A percentile compares a stretch with the other conserved stretches of the same genome.
Evolutionary conservation across 176 grass and related monocot genomes (phyloP).

Genomic region (Dactylis glomerata): DNA sequence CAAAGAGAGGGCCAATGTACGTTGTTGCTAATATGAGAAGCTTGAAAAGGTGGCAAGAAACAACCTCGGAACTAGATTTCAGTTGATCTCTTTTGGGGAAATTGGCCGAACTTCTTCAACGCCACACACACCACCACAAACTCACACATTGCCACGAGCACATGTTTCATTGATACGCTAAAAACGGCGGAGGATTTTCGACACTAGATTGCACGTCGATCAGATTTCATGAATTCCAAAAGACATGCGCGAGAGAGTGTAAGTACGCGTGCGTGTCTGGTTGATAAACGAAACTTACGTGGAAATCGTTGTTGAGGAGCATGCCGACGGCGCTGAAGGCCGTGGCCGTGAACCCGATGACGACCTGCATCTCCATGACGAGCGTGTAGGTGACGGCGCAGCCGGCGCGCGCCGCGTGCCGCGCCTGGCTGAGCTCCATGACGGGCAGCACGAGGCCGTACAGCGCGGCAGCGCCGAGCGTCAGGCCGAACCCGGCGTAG

Average conservation of each 20-base stretch:
- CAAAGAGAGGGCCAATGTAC: no score
- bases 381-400: constrained; percentile 51
- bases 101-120: no score
- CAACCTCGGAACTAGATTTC: not conserved
- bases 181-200: no score
- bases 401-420: constrained; percentile 31
- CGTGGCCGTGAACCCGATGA: constrained; percentile 61
- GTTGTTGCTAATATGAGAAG: not conserved
- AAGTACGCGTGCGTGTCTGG: not conserved
- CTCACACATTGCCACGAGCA: no score
- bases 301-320: constrained; percentile 69
- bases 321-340: constrained; percentile 59
- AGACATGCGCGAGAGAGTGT: not conserved
- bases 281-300: constrained; percentile 32
- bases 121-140: no score
- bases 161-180: no score
- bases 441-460: constrained; percentile 55
- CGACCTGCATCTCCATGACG: constrained; percentile 84
- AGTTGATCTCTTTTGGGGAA: no score
- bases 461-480: constrained; percentile 53
- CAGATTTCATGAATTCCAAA: not conserved
- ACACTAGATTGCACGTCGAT: not conserved
- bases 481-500: constrained; percentile 64
- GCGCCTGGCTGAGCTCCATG: constrained; percentile 70
- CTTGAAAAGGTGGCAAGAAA: not conserved